Evolutionary conservation across 805 yeast genomes (phyloP).

Genomic region (Lipomyces japonicus): DNA sequence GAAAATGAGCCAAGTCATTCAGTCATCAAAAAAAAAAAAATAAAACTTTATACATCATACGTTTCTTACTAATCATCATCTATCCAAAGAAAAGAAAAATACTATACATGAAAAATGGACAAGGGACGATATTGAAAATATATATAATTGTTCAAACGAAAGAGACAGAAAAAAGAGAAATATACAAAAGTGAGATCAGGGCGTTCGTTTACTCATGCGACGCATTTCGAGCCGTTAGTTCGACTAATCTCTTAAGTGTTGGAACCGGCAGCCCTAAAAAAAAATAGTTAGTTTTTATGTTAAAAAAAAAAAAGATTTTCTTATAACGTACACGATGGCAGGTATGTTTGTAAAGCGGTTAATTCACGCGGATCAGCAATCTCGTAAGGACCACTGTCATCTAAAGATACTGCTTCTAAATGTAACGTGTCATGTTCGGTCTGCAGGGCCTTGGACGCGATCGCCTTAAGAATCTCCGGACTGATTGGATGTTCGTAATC

Average conservation of each 20-base stretch:
- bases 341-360: conserved; percentile 67
- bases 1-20: too few species aligned
- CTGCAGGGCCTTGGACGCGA: conserved; percentile 49
- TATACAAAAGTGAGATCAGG: too few species aligned
- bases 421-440: conserved; percentile 46
- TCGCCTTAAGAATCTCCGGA: conserved; percentile 70
- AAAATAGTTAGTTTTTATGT: not conserved
- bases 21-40: too few species aligned
- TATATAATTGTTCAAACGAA: too few species aligned
- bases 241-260: conserved; percentile 79
- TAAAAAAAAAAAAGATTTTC: not conserved
- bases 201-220: too few species aligned
- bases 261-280: conserved; percentile 62
- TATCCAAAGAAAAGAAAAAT: too few species aligned
- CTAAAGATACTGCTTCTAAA: conserved; percentile 41
- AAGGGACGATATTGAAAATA: too few species aligned
- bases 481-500: conserved; percentile 93
- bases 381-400: conserved; percentile 43
- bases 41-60: too few species aligned
- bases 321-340: conserved; percentile 70
- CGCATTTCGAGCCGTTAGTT: conserved; percentile 42
- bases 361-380: conserved; percentile 52
- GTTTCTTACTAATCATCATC: too few species aligned
- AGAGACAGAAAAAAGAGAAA: too few species aligned
- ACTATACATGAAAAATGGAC: too few species aligned